Base-by-base conservation (phyloP, 192 early-diverging fungal genomes). In the Rhizophagus sp. region DNA sequence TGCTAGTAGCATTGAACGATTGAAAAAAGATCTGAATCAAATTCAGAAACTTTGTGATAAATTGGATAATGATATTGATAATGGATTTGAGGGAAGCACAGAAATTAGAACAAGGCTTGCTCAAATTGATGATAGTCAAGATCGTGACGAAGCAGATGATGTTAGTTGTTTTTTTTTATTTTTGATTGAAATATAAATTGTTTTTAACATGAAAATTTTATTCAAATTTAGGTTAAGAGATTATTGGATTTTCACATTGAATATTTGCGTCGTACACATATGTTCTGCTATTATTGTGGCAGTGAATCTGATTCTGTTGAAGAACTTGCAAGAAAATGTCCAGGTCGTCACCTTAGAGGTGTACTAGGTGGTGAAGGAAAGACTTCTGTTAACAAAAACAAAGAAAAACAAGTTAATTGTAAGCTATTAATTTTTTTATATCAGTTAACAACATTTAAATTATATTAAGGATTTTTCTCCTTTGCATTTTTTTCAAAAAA, bases 251-350 rank as follows among this genome's bases (percentile, higher is more conserved):
- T 97, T 75, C 87, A 90, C 73, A 89, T 99, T 52, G 88, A 88
- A 76, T 99, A 99, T 78, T 87, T 97, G 34, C 92, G 96, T 64
- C 89, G 91, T 36, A 96, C 97, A 9, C 96, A 98, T 87, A 88
- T 93, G 74, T 99, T 94, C 82, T 97, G 97, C 89, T 98, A 97
- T 88, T 99, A 99, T 89, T 95, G 93, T 79, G 96, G 93, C 15
- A 84, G 91, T 72, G 95, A 96, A 39, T 91, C 92, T 65, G 92
- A 94, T 76, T 92, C 87, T 80, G 79, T 89, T 7, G 96, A 99
- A 83, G 96, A 98, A 86, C 93, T 96, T 85, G 78, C 82, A 61
- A 92, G 96, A 78, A 92, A 93, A 74, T 95, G 95, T 75, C 85
- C 87, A 33, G 82, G 90, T 61, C 84, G 85, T 64, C 92, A 93